These are phyloP conservation scores for Clarireedia hainanense DNA, from an alignment of 2,329 filamentous ascomycete species.

Conservation along the genomic window DNA sequence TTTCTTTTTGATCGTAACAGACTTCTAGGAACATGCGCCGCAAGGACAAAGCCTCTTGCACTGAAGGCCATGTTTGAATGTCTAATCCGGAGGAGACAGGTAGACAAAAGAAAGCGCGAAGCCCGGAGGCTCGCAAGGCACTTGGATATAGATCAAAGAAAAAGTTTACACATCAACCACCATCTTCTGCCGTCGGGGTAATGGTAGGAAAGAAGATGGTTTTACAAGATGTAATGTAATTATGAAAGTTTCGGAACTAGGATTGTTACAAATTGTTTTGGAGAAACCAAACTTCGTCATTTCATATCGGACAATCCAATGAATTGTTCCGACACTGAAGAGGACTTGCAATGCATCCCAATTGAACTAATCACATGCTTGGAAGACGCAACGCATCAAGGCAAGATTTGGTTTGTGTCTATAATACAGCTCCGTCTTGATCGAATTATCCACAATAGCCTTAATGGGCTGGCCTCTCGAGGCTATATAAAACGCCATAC, in stretches of 20 bases:
- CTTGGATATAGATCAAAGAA: constrained; percentile 3
- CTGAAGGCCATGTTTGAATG: constrained; percentile 18
- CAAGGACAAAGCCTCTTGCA: constrained; percentile 14
- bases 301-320: neutral
- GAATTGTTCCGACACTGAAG: neutral
- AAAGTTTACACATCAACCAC: neutral
- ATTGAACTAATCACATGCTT: too few species aligned
- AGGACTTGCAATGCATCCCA: too few species aligned
- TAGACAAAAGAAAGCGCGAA: constrained; percentile 12
- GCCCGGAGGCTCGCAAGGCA: constrained; percentile 20
- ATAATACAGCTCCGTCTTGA: neutral
- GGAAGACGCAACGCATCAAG: too few species aligned
- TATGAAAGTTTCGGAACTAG: too few species aligned
- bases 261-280: neutral
- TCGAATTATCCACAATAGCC: neutral
- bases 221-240: too few species aligned
- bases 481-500: constrained; percentile 1
- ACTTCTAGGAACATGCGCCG: constrained; percentile 12
- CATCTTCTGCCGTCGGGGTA: neutral
- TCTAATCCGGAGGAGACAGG: neutral
- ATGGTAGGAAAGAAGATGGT: neutral
- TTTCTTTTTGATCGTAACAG: neutral
- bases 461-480: neutral
- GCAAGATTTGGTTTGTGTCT: neutral
- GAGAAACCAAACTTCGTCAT: neutral